Evolutionary conservation across 2,329 filamentous ascomycete genomes (phyloP), one percentile per base, ranked within the genome.

Genomic region (Ceratocystis smalleyi): DNA sequence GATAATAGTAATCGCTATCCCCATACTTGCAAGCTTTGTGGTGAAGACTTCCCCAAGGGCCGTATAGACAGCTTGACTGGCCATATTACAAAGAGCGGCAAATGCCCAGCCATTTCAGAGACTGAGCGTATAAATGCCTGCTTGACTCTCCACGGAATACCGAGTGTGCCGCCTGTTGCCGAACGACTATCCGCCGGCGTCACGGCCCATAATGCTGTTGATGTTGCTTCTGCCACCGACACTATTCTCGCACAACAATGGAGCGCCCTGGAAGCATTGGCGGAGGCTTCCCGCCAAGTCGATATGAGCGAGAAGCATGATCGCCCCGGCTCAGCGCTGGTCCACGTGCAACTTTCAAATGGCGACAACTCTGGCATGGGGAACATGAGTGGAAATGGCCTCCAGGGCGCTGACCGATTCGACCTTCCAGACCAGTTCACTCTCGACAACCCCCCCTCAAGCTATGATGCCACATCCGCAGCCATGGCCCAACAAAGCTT

Each of bases 1-100:
- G 90, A 96, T 76, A 87, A 88, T 68, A 94, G 89, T 77, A 96
- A 95, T 74, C 84, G 91, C 66, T 96, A 96, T 72, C 86, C 89
- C 70, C 89, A 96, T 72, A 94, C 88, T 12, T 96, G 91, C 82
- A 92, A 88, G 74, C 81, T 85, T 69, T 95, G 90, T 73, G 89
- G 89, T 69, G 88, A 94, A 75, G 87, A 88, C 74, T 96, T 96
- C 68, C 88, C 89, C 68, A 95, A 95, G 73, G 91, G 91, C 67
- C 84, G 91, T 67, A 87, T 89, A 71, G 91, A 96, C 71, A 89
- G 84, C 70, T 76, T 96, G 67, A 87, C 84, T 54, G 85, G 81
- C 67, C 91, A 96, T 72, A 80, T 96, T 64, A 86, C 89, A 63
- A 94, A 91, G 73, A 62, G 57, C 15, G 67, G 67, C 12, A 90